A percentile compares a stretch with the other conserved stretches of the same genome.
These are phyloP conservation scores for Trichosporon sp. DNA, from an alignment of 1,284 basidiomycete genomes.

Conservation along the genomic window DNA sequence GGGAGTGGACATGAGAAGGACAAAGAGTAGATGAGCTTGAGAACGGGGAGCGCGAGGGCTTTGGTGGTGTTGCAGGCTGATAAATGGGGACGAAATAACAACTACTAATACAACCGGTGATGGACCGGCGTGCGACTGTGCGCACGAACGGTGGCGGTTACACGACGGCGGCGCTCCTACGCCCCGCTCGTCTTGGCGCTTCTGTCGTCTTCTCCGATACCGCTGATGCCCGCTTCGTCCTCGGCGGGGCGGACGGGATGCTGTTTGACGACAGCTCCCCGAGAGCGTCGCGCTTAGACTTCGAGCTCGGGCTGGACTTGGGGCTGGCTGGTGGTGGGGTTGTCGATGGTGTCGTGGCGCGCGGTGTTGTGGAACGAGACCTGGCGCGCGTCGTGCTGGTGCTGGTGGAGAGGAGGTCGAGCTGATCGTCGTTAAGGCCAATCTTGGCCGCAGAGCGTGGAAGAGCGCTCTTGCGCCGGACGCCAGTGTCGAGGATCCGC, in stretches of 20 bases:
- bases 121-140: neutral
- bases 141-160: neutral
- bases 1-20: neutral
- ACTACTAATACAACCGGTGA: constrained; percentile 19
- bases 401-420: neutral
- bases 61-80: neutral
- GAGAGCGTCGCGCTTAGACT: constrained; percentile 10
- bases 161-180: constrained; percentile 7
- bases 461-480: constrained; percentile 31
- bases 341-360: neutral
- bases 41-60: neutral
- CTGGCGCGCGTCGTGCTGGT: neutral
- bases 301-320: neutral
- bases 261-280: constrained; percentile 5
- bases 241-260: neutral
- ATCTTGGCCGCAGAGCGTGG: constrained; percentile 24
- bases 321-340: neutral
- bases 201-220: neutral
- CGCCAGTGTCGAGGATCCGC: constrained; percentile 23
- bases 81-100: constrained; percentile 9
- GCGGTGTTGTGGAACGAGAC: neutral
- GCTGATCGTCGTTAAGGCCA: neutral
- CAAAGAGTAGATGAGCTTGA: neutral
- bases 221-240: neutral
- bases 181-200: constrained; percentile 1